These are phyloP conservation scores for Epichloe gansuensis DNA, from an alignment of 2,329 filamentous ascomycete species.

Conservation along the genomic window DNA sequence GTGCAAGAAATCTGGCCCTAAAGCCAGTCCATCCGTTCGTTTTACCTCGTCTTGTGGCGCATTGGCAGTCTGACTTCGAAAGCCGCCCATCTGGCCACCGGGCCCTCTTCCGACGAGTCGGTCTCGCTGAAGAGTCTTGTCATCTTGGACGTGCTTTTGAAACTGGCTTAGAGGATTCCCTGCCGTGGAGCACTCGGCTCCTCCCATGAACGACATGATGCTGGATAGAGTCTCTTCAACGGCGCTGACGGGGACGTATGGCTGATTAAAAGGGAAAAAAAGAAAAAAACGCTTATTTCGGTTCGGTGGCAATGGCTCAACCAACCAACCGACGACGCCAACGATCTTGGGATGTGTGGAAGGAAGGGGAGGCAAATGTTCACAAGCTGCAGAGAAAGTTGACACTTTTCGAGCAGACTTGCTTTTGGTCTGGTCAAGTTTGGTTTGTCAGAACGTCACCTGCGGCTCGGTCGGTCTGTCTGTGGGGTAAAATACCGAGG, in stretches of 20 bases:
- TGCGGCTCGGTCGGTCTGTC: constrained; percentile 8
- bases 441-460: constrained; percentile 10
- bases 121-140: constrained; percentile 89
- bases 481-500: constrained; percentile 13
- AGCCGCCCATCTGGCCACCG: constrained; percentile 59
- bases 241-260: not conserved
- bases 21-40: not conserved
- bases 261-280: not conserved
- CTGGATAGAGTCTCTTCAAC: not conserved
- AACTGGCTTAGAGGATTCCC: constrained; percentile 96
- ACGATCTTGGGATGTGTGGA: not conserved
- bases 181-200: constrained; percentile 91
- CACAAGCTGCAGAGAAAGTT: not conserved
- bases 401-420: not conserved
- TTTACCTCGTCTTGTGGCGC: constrained; percentile 63
- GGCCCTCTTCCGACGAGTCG: constrained; percentile 67
- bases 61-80: constrained; percentile 59
- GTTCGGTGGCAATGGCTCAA: not conserved
- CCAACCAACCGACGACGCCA: not conserved
- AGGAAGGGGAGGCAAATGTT: not conserved
- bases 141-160: constrained; percentile 91
- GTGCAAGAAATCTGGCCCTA: not conserved
- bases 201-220: constrained; percentile 87
- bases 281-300: too few species aligned
- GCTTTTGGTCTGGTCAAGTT: not conserved